Percentiles rank a stretch among this genome's conserved stretches.
Evolutionary conservation across 2,329 filamentous ascomycete genomes (phyloP).

Genomic region (Scedosporium aurantiacum): DNA sequence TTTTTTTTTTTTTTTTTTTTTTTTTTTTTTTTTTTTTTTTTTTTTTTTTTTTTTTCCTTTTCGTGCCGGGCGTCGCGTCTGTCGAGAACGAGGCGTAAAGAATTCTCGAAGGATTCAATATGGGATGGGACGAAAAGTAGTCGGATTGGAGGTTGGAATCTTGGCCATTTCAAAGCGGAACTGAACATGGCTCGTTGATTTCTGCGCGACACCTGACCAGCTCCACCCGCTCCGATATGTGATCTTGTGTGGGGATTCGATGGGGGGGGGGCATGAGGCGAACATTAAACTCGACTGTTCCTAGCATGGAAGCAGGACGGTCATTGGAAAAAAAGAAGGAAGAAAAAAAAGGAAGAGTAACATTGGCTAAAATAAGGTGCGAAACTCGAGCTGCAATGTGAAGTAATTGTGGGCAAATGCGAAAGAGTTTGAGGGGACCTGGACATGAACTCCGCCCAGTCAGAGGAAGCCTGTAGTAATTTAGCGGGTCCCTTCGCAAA

Average conservation of each 20-base stretch:
- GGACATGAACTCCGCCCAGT: too few species aligned
- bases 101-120: neutral
- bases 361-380: too few species aligned
- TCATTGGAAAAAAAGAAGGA: neutral
- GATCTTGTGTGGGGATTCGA: neutral
- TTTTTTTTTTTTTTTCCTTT: too few species aligned
- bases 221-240: neutral
- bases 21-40: too few species aligned
- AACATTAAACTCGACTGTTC: too few species aligned
- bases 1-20: too few species aligned
- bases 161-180: neutral
- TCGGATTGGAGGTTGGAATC: neutral
- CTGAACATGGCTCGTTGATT: neutral
- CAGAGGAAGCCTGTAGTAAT: too few species aligned
- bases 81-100: neutral
- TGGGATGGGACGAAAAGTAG: neutral
- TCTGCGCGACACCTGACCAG: neutral
- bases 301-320: neutral
- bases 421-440: too few species aligned
- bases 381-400: too few species aligned
- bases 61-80: neutral
- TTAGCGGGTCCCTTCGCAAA: too few species aligned
- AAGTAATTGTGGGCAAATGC: too few species aligned
- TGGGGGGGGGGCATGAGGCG: too few species aligned
- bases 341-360: neutral